phyloP scores from a whole-genome alignment of 2,329 filamentous ascomycete genomes.

The Microdochium paspali region DNA sequence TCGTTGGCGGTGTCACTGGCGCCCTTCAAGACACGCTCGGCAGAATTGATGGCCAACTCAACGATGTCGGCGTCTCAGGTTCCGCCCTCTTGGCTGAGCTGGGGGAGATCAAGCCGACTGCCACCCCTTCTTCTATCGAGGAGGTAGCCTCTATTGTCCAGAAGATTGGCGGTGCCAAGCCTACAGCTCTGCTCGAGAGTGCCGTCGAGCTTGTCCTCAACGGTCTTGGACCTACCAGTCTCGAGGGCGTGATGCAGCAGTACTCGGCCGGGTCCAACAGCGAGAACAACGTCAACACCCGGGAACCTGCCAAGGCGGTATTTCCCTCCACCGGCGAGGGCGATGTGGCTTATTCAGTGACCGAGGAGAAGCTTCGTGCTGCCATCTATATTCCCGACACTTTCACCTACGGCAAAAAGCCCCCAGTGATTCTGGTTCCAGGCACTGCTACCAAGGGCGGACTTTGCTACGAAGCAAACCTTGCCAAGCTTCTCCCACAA shows the following conservation, averaged over 20 bases:
- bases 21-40: not conserved
- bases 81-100: not conserved
- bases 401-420: conserved; percentile 4
- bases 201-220: not conserved
- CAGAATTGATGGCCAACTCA: not conserved
- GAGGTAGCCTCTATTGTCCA: not conserved
- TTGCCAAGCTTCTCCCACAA: conserved; percentile 2
- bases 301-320: not conserved
- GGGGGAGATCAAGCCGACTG: not conserved
- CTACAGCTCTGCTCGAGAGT: not conserved
- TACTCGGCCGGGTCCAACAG: not conserved
- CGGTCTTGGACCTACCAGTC: not conserved
- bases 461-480: conserved; percentile 2
- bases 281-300: conserved; percentile 1
- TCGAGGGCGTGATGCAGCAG: not conserved
- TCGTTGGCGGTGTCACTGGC: not conserved
- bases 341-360: conserved; percentile 3
- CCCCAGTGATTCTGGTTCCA: conserved; percentile 2
- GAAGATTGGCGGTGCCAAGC: not conserved
- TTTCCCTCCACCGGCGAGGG: not conserved
- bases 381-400: conserved; percentile 4
- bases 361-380: conserved; percentile 2
- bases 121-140: not conserved
- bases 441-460: conserved; percentile 5
- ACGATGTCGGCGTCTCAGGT: not conserved